Base-by-base conservation (phyloP, 2,329 filamentous ascomycete species). In the Verticillium nubilum region DNA sequence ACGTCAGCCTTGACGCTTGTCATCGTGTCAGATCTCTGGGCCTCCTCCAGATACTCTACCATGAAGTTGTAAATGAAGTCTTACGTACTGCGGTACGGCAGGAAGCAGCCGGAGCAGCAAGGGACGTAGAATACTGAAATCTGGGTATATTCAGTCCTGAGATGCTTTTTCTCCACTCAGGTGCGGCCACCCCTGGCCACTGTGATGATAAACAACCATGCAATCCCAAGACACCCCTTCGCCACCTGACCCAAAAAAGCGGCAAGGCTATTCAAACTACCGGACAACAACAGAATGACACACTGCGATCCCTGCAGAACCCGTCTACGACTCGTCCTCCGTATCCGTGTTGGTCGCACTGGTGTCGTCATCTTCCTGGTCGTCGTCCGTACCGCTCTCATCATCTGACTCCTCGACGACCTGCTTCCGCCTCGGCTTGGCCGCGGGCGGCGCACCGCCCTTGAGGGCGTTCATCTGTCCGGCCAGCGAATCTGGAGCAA, bases 391-490 rank as follows among this genome's bases (percentile, higher is more conserved):
- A 64, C 91, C 89, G 63, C 91, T 96, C 78, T 96, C 92, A 25
- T 93, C 92, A 57, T 91, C 88, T 59, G 85, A 87, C 54, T 89
- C 86, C 2, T 84, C 84, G 54, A 77, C 74, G 27, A 70, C 74
- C 60, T 74, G 71, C 66, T 75, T 78, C 70, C 79, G 83, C 71
- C 80, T 80, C 67, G 85, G 82, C 78, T 86, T 86, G 52, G 78
- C 75, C 42, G 78, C 69, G 29, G 83, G 75, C 42, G 83, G 78
- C 33, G 76, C 79, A 29, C 86, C 89, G 13, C 87, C 88, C 79
- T 95, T 96, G 62, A 96, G 85, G 13, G 89, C 89, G 63, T 88
- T 87, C 91, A 97, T 95, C 75, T 96, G 91, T 62, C 92, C 92
- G 55, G 92, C 93, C 66, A 97, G 81, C 2, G 92, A 92, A 76